These are phyloP conservation scores for Kuraishia piskuri DNA, from an alignment of 805 yeast genomes.

Conservation along the genomic window DNA sequence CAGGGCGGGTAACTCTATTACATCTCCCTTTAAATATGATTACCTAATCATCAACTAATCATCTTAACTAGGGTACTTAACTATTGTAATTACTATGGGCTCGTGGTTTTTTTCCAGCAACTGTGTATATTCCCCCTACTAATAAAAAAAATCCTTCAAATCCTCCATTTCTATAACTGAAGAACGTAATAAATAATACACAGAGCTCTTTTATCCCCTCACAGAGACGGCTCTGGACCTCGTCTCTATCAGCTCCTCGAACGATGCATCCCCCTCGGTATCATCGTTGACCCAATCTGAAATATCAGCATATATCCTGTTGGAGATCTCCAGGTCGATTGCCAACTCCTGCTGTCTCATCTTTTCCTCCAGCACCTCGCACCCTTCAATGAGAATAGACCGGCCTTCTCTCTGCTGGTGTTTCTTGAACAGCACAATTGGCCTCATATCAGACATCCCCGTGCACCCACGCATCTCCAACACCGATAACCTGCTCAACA, in stretches of 20 bases:
- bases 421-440: constrained; percentile 61
- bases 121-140: too few relatives aligned
- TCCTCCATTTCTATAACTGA: too few relatives aligned
- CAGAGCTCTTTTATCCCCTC: too few relatives aligned
- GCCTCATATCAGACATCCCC: constrained; percentile 47
- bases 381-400: constrained; percentile 64
- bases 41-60: too few relatives aligned
- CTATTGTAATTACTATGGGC: too few relatives aligned
- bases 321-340: constrained; percentile 51
- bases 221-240: neutral
- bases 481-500: constrained; percentile 55
- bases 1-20: too few relatives aligned
- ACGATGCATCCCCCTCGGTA: constrained; percentile 27
- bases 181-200: too few relatives aligned
- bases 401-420: constrained; percentile 35
- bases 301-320: constrained; percentile 58
- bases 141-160: too few relatives aligned
- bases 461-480: constrained; percentile 65
- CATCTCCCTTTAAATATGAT: too few relatives aligned
- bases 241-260: neutral
- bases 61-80: too few relatives aligned
- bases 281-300: constrained; percentile 49
- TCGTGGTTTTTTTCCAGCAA: too few relatives aligned
- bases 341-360: constrained; percentile 53
- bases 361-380: constrained; percentile 56